phyloP scores from a whole-genome alignment of 768 basidiomycete species.

The Tulasnella sp. region DNA sequence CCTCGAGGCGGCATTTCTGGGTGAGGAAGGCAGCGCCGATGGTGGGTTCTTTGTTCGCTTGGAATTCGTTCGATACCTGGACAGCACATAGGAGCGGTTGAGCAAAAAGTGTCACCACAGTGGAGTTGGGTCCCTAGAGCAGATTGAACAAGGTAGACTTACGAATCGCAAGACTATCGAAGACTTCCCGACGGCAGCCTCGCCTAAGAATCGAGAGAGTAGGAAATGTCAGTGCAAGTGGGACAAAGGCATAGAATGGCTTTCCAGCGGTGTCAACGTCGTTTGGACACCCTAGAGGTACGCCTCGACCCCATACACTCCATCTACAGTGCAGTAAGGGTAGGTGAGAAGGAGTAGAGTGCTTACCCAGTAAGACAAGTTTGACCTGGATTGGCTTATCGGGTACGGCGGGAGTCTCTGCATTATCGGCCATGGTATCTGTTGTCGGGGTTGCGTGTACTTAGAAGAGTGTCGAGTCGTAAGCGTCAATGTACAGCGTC shows the following conservation, averaged over 20 bases:
- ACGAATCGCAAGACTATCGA: slow-evolving; percentile 98
- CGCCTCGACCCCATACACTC: background rate
- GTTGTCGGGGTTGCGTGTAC: background rate
- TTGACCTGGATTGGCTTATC: slow-evolving; percentile 98
- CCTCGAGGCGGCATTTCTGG: slow-evolving; percentile 94
- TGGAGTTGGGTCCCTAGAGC: slow-evolving; percentile 21
- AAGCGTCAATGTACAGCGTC: slow-evolving; percentile 6
- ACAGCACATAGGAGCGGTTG: background rate
- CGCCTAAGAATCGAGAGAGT: slow-evolving; percentile 59
- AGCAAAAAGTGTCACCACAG: background rate
- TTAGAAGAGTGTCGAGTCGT: background rate
- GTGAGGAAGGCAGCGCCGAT: slow-evolving; percentile 97
- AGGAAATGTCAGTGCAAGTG: slow-evolving; percentile 29
- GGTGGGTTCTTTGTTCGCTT: slow-evolving; percentile 98
- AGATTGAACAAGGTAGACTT: slow-evolving; percentile 43
- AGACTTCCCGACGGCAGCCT: slow-evolving; percentile 98
- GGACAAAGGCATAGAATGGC: background rate
- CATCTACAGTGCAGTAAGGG: background rate
- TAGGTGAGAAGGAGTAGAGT: slow-evolving; percentile 4
- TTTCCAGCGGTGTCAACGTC: background rate
- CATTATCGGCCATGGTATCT: slow-evolving; percentile 63
- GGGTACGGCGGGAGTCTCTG: slow-evolving; percentile 62
- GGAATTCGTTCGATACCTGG: slow-evolving; percentile 95
- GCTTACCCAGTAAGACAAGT: slow-evolving; percentile 89
- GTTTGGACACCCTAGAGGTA: background rate